Evolutionary conservation across 2,329 filamentous ascomycete genomes (phyloP).

Genomic region (Aspergillus neotritici): DNA sequence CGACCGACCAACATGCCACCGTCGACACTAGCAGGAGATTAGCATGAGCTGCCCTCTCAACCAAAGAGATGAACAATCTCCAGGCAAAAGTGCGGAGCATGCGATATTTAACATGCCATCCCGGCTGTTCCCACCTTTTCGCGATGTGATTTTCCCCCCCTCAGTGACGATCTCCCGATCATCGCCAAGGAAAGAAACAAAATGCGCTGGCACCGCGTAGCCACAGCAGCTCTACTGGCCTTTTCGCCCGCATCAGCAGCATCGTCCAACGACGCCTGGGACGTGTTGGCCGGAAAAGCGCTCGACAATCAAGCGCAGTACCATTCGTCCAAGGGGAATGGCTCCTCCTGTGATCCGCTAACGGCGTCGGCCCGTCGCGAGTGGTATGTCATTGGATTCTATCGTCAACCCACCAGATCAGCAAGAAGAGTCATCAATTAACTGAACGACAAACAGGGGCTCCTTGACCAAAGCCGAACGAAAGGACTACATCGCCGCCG

Average conservation of each 20-base stretch:
- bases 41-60: no score
- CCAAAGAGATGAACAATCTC: no score
- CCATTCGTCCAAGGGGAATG: background rate
- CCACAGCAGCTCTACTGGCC: slow-evolving; percentile 3
- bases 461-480: slow-evolving; percentile 5
- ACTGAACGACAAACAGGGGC: background rate
- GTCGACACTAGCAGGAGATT: no score
- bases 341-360: slow-evolving; percentile 3
- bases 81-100: no score
- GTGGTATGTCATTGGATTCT: background rate
- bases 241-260: slow-evolving; percentile 1
- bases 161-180: no score
- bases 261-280: slow-evolving; percentile 4
- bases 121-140: no score
- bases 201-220: background rate
- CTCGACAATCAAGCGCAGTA: slow-evolving; percentile 5
- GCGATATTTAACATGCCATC: no score
- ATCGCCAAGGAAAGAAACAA: background rate
- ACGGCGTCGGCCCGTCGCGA: background rate
- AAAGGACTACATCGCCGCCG: background rate
- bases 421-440: no score
- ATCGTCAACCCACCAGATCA: no score
- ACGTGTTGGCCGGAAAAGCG: slow-evolving; percentile 7
- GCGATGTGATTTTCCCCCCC: no score
- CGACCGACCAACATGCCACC: no score